phyloP scores from a whole-genome alignment of 2,329 filamentous ascomycete species.

The Beauveria asiatica region DNA sequence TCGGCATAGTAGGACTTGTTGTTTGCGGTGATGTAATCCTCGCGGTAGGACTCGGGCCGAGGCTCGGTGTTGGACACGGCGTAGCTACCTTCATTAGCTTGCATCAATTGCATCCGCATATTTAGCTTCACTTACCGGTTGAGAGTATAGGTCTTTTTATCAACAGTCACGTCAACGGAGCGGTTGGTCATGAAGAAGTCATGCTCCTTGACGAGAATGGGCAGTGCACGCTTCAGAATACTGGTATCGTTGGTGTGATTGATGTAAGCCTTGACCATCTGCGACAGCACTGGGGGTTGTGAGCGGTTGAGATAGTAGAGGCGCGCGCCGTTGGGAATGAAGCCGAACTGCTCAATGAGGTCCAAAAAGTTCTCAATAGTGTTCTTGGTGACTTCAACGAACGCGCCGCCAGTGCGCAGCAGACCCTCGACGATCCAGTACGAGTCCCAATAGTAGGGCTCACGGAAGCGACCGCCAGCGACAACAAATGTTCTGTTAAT shows the following conservation, averaged over 20 bases:
- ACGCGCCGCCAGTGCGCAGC: conserved; percentile 54
- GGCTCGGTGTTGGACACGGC: conserved; percentile 56
- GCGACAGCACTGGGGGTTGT: conserved; percentile 56
- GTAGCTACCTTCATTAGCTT: conserved; percentile 31
- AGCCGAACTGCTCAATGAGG: conserved; percentile 54
- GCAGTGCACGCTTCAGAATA: conserved; percentile 51
- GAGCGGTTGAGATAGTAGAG: conserved; percentile 61
- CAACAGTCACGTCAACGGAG: conserved; percentile 41
- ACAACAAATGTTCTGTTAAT: conserved; percentile 62
- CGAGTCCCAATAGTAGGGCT: conserved; percentile 65
- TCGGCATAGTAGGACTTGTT: conserved; percentile 54
- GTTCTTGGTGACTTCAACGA: conserved; percentile 54
- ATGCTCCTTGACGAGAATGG: conserved; percentile 55
- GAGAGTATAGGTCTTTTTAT: conserved; percentile 42
- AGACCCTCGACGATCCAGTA: conserved; percentile 62
- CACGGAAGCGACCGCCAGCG: conserved; percentile 61
- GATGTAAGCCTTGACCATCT: conserved; percentile 58
- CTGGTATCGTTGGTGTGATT: conserved; percentile 56
- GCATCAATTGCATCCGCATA: not conserved
- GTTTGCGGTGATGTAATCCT: conserved; percentile 58
- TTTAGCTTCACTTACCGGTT: conserved; percentile 37
- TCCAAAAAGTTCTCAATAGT: conserved; percentile 65
- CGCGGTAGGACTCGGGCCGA: conserved; percentile 57
- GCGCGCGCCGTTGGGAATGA: conserved; percentile 60
- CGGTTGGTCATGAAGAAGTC: conserved; percentile 55